Percentiles rank a stretch among this genome's conserved stretches.
phyloP scores from a whole-genome alignment of 1,284 basidiomycete species.

The Sporisorium graminicola region DNA sequence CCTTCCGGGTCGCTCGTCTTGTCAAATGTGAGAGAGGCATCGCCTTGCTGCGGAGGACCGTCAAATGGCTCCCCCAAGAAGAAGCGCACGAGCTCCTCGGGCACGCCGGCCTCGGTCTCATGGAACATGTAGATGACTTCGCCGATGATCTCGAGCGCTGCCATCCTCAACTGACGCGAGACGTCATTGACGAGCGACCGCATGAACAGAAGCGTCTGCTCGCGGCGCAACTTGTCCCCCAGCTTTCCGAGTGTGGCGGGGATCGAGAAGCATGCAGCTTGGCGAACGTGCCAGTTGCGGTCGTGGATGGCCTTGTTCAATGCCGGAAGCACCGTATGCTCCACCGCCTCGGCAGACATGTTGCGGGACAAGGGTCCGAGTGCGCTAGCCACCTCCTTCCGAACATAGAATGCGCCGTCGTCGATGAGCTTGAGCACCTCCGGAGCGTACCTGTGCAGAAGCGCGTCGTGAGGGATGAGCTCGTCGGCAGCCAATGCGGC shows the following conservation, averaged over 20 bases:
- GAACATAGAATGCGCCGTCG: conserved; percentile 85
- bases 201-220: conserved; percentile 59
- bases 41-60: conserved; percentile 50
- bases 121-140: conserved; percentile 90
- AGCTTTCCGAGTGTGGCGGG: conserved; percentile 71
- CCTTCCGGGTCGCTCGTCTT: conserved; percentile 46
- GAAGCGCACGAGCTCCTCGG: conserved; percentile 81
- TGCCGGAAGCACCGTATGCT: conserved; percentile 75
- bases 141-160: conserved; percentile 88
- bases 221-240: conserved; percentile 39
- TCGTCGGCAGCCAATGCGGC: conserved; percentile 77
- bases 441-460: conserved; percentile 79
- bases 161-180: conserved; percentile 80
- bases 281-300: conserved; percentile 84
- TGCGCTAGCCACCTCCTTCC: conserved; percentile 89
- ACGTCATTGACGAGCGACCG: conserved; percentile 77
- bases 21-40: conserved; percentile 48
- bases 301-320: conserved; percentile 82
- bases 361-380: conserved; percentile 88
- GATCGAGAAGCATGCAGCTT: conserved; percentile 87
- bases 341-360: conserved; percentile 79
- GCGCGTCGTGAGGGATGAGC: conserved; percentile 73
- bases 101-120: conserved; percentile 74
- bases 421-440: conserved; percentile 84
- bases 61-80: conserved; percentile 76